Percentiles rank a stretch among this genome's conserved stretches.
Conservation (phyloP, 2,329 filamentous ascomycete genomes). For the Coniosporium tulheliwenetii region DNA sequence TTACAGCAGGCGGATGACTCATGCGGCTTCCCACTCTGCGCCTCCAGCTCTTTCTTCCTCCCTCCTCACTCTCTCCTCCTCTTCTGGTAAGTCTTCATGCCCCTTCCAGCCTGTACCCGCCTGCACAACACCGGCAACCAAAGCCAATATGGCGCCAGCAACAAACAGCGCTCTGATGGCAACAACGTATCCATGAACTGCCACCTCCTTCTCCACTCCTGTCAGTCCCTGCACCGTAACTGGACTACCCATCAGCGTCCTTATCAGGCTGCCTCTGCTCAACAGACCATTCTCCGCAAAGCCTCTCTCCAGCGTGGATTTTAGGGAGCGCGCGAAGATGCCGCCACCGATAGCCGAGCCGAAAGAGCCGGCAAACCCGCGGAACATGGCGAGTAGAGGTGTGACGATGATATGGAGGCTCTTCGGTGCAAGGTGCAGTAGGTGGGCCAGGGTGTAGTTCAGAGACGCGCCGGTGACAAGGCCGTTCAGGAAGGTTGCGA, state of each 20-base stretch:
- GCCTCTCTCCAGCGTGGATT: constrained; percentile 36
- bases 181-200: constrained; percentile 37
- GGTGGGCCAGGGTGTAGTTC: constrained; percentile 70
- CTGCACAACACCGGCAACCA: constrained; percentile 35
- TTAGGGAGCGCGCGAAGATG: constrained; percentile 50
- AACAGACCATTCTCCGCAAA: constrained; percentile 33
- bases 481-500: constrained; percentile 53
- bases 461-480: constrained; percentile 55
- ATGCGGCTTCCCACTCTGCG: too few species aligned
- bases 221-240: constrained; percentile 33
- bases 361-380: constrained; percentile 69
- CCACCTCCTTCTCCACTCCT: constrained; percentile 34
- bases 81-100: constrained; percentile 12
- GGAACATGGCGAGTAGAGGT: constrained; percentile 62
- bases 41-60: too few species aligned
- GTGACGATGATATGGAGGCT: constrained; percentile 61
- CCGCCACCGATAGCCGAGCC: constrained; percentile 68
- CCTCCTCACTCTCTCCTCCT: constrained; percentile 5
- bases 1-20: too few species aligned
- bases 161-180: constrained; percentile 38
- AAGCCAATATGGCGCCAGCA: constrained; percentile 31
- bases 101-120: constrained; percentile 42
- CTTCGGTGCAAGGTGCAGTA: constrained; percentile 54
- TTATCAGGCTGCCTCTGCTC: constrained; percentile 28
- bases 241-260: constrained; percentile 42